Evolutionary conservation across 768 basidiomycete genomes (phyloP).

Genomic region (Suillus tomentosus): DNA sequence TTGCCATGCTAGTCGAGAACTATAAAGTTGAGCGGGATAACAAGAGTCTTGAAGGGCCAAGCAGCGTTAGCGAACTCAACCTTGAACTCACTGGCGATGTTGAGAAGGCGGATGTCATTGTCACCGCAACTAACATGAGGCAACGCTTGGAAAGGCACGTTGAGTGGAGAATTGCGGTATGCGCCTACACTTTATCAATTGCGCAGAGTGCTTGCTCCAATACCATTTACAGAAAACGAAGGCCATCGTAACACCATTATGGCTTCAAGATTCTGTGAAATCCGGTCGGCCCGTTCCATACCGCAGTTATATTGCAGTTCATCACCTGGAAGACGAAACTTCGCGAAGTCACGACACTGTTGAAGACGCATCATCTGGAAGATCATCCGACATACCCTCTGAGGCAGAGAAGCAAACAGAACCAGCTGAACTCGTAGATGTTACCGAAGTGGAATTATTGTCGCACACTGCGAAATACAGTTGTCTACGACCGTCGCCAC

Average conservation of each 20-base stretch:
- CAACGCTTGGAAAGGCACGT: constrained; percentile 72
- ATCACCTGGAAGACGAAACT: constrained; percentile 50
- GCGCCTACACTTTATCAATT: constrained; percentile 26
- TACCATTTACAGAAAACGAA: constrained; percentile 54
- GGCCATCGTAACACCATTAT: constrained; percentile 67
- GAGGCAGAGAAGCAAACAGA: constrained; percentile 18
- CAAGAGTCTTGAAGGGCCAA: neutral
- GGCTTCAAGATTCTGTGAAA: constrained; percentile 63
- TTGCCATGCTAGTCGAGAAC: constrained; percentile 30
- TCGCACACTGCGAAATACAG: constrained; percentile 48
- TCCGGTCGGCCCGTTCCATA: constrained; percentile 49
- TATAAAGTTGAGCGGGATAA: neutral
- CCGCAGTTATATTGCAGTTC: constrained; percentile 57
- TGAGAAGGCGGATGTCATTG: constrained; percentile 60
- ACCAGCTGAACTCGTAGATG: constrained; percentile 18
- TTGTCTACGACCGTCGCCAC: constrained; percentile 63
- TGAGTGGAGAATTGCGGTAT: constrained; percentile 62
- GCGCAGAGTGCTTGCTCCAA: constrained; percentile 9
- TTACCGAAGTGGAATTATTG: constrained; percentile 20
- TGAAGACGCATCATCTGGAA: neutral
- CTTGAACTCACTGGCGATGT: constrained; percentile 42
- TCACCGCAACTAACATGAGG: constrained; percentile 68
- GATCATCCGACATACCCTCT: neutral
- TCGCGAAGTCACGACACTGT: constrained; percentile 39
- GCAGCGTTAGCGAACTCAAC: constrained; percentile 8